A percentile compares a stretch with the other conserved stretches of the same genome.
Evolutionary conservation across 1,284 basidiomycete species (phyloP).

Genomic region (Porodaedalea pini): DNA sequence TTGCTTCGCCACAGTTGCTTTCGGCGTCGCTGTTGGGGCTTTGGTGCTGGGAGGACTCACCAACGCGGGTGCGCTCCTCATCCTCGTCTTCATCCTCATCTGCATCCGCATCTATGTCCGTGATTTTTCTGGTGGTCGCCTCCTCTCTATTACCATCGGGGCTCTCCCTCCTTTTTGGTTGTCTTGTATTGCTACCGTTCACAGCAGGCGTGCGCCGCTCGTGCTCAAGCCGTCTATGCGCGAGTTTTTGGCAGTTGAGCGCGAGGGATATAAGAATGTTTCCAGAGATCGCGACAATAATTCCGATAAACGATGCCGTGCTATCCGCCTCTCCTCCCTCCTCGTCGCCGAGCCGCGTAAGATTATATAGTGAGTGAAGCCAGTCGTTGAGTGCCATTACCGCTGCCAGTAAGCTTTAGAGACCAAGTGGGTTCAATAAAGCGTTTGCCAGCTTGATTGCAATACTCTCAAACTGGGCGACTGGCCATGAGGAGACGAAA

Average conservation of each 20-base stretch:
- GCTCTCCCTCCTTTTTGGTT: background rate
- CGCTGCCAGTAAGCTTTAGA: too few species aligned
- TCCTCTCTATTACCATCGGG: background rate
- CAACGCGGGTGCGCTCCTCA: slow-evolving; percentile 17
- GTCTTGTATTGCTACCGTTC: background rate
- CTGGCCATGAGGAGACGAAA: too few species aligned
- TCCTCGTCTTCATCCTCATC: slow-evolving; percentile 5
- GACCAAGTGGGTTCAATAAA: too few species aligned
- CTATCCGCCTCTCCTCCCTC: slow-evolving; percentile 7
- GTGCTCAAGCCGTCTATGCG: slow-evolving; percentile 70
- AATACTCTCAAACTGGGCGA: too few species aligned
- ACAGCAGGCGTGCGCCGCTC: slow-evolving; percentile 23
- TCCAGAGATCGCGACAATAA: slow-evolving; percentile 78
- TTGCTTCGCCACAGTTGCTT: slow-evolving; percentile 1
- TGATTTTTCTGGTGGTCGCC: slow-evolving; percentile 5
- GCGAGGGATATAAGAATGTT: slow-evolving; percentile 90
- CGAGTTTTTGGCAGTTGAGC: slow-evolving; percentile 88
- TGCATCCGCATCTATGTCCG: background rate
- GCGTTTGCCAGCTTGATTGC: too few species aligned
- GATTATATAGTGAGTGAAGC: background rate
- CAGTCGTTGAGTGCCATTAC: background rate
- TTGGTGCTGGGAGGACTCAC: slow-evolving; percentile 9
- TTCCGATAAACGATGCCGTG: slow-evolving; percentile 63
- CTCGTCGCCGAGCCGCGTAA: background rate
- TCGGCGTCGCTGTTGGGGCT: slow-evolving; percentile 7